Evolutionary conservation across 345 rosid species (phyloP).

Genomic region (Eucalyptus decipiens): DNA sequence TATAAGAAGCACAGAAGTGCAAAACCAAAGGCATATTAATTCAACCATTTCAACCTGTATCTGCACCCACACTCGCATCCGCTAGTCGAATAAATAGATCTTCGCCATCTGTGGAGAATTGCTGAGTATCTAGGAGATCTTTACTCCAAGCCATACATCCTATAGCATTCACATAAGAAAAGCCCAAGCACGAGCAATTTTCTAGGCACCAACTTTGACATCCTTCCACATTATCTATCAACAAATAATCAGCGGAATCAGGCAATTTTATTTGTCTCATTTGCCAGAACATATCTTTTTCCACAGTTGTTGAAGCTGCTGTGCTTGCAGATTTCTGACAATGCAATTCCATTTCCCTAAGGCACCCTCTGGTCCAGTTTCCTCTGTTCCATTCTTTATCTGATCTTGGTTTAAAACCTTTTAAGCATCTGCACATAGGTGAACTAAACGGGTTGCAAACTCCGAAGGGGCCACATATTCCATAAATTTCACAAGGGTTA

Average conservation of each 20-base stretch:
- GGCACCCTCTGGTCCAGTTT: no score
- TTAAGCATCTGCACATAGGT: no score
- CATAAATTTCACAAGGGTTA: no score
- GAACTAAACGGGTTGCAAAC: no score
- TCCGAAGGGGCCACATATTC: no score
- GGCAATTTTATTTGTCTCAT: background rate
- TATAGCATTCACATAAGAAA: background rate
- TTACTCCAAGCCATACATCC: background rate
- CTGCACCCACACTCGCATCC: background rate
- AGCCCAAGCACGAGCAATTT: background rate
- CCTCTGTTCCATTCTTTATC: no score
- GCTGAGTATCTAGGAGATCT: background rate
- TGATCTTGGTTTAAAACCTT: no score
- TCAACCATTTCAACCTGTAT: background rate
- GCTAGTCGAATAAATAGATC: background rate
- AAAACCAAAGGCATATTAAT: background rate
- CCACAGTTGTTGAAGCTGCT: background rate
- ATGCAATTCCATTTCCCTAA: no score
- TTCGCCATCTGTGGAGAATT: background rate
- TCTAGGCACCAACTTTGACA: slow-evolving; percentile 3
- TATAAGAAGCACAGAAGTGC: background rate
- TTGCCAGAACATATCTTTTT: background rate
- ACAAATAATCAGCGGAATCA: background rate
- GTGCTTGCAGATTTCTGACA: no score
- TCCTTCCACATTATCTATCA: background rate